Evolutionary conservation across 495 filamentous ascomycete genomes (phyloP).

Genomic region (Hypoxylon subgilvum): DNA sequence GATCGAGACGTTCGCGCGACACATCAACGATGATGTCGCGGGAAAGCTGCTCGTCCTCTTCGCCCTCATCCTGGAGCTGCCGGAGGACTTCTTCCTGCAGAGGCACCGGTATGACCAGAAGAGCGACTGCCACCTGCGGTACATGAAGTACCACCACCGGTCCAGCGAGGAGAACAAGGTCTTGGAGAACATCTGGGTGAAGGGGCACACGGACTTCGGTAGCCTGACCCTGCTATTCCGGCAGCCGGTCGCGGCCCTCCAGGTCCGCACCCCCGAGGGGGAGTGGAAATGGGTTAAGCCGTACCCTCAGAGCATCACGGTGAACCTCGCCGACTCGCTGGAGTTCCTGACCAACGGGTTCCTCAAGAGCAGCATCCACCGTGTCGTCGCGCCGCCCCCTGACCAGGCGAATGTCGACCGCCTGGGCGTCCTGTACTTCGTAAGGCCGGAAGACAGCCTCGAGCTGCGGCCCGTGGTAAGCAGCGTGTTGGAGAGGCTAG

Average conservation of each 20-base stretch:
- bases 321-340: slow-evolving; percentile 60
- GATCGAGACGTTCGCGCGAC: slow-evolving; percentile 56
- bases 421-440: slow-evolving; percentile 59
- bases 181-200: slow-evolving; percentile 43
- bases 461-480: slow-evolving; percentile 45
- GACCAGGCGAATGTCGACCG: slow-evolving; percentile 60
- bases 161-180: slow-evolving; percentile 48
- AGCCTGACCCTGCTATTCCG: slow-evolving; percentile 62
- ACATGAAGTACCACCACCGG: slow-evolving; percentile 60
- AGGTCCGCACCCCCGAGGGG: slow-evolving; percentile 55
- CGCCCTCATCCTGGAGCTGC: slow-evolving; percentile 58
- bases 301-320: slow-evolving; percentile 59
- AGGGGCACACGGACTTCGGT: slow-evolving; percentile 64
- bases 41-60: slow-evolving; percentile 57
- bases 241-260: slow-evolving; percentile 59
- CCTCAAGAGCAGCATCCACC: slow-evolving; percentile 60
- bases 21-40: slow-evolving; percentile 56
- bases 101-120: slow-evolving; percentile 57
- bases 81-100: slow-evolving; percentile 57
- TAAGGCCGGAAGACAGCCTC: slow-evolving; percentile 41
- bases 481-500: slow-evolving; percentile 35
- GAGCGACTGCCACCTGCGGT: slow-evolving; percentile 58
- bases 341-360: slow-evolving; percentile 57
- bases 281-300: slow-evolving; percentile 60
- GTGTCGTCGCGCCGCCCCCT: slow-evolving; percentile 56